Evolutionary conservation across 2,329 filamentous ascomycete species (phyloP).

Genomic region (Ascochyta viciae-villosae): DNA sequence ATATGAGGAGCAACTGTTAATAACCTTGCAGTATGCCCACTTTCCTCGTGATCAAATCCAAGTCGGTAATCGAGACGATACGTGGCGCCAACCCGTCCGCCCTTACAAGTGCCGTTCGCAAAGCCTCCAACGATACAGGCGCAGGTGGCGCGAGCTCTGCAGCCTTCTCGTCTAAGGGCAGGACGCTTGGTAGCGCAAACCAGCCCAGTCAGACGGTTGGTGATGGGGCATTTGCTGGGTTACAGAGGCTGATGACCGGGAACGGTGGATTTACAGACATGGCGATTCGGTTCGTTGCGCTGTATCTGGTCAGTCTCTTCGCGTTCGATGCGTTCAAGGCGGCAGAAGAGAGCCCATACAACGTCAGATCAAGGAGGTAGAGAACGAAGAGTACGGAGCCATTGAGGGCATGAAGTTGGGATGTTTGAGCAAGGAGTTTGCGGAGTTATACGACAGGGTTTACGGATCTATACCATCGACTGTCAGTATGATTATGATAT

Average conservation of each 20-base stretch:
- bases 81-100: slow-evolving; percentile 58
- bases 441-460: no score
- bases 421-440: no score
- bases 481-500: no score
- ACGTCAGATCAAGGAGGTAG: slow-evolving; percentile 41
- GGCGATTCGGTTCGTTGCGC: slow-evolving; percentile 54
- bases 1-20: slow-evolving; percentile 4
- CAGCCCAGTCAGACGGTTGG: slow-evolving; percentile 36
- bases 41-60: slow-evolving; percentile 56
- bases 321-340: slow-evolving; percentile 54
- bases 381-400: background rate
- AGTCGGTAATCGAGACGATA: slow-evolving; percentile 54
- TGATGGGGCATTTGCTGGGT: slow-evolving; percentile 32
- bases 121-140: slow-evolving; percentile 51
- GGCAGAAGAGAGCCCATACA: slow-evolving; percentile 55
- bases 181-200: slow-evolving; percentile 49
- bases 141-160: slow-evolving; percentile 43
- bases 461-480: no score
- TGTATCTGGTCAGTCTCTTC: slow-evolving; percentile 56
- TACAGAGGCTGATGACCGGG: slow-evolving; percentile 37
- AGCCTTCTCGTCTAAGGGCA: slow-evolving; percentile 52
- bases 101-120: slow-evolving; percentile 55
- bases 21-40: slow-evolving; percentile 53
- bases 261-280: slow-evolving; percentile 49
- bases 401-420: background rate